Evolutionary conservation across 2,329 filamentous ascomycete species (phyloP), one percentile per base, ranked within the genome.

Genomic region (Pezicula neosporulosa): DNA sequence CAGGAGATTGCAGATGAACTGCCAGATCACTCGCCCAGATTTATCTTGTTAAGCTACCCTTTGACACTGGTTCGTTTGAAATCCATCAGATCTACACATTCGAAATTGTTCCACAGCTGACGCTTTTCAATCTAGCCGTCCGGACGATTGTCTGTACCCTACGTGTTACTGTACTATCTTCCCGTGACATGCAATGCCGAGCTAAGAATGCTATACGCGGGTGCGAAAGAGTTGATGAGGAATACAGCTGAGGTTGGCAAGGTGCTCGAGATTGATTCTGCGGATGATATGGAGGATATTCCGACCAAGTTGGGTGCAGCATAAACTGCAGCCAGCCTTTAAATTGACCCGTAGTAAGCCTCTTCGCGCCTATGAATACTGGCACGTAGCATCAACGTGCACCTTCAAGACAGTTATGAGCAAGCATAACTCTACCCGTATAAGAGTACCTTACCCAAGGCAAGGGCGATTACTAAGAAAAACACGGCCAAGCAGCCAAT

Each of bases 171-270:
- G 19, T 97, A 96, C 76, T 97, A 96, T 73, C 83, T 97, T 19
- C 94, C 94, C 7, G 87, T 86, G 47, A 97, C 93, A 45, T 94
- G 90, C 73, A 97, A 96, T 68, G 83, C 80, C 60, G 89, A 92
- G 66, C 76, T 88, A 66, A 84, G 90, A 60, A 97, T 97, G 94
- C 76, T 94, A 67, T 99, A 97, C 69, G 94, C 94, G 28, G 89
- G 92, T 37, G 94, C 94, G 41, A 96, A 97, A 72, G 94, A 99
- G 74, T 72, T 97, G 69, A 91, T 97, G 87, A 84, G 92, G 58
- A 96, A 90, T 66, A 95, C 90, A 49, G 89, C 89, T 53, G 91
- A 97, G 73, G 92, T 91, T n/a, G 86, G 87, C 49, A 83, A 82
- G 60, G 86, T 97, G 24, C 82, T 99, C 56, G 93, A 97, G 70